These are phyloP conservation scores for Lagenaria siceraria DNA, from an alignment of 306 rosid species.

Conservation along the genomic window DNA sequence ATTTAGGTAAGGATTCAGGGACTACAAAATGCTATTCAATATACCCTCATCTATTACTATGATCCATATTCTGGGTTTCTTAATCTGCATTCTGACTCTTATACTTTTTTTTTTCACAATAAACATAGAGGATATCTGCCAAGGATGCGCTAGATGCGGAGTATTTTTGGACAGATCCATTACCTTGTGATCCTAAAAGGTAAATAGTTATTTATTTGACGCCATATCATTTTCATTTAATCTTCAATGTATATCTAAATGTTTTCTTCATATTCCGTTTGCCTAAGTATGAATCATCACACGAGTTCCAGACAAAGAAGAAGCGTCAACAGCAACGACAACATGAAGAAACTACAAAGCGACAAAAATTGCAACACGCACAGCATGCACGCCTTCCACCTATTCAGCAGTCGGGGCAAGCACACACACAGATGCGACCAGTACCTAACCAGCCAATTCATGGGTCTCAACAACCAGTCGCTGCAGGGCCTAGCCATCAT, in stretches of 20 bases:
- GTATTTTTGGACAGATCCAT: constrained; percentile 41
- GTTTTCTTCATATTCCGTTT: constrained; percentile 14
- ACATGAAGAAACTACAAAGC: constrained; percentile 34
- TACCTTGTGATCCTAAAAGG: constrained; percentile 44
- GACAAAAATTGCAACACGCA: constrained; percentile 39
- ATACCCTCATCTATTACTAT: background rate
- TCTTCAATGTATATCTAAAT: background rate
- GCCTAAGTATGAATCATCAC: constrained; percentile 36
- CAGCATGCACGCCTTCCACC: constrained; percentile 37
- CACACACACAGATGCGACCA: constrained; percentile 34
- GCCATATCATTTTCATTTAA: background rate
- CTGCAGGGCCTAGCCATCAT: constrained; percentile 33
- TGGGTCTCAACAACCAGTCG: constrained; percentile 26
- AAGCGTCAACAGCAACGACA: constrained; percentile 41
- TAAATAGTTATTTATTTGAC: background rate
- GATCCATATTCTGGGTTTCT: background rate
- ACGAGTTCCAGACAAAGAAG: constrained; percentile 42
- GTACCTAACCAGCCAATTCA: constrained; percentile 31
- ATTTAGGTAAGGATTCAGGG: background rate
- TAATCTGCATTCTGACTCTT: background rate
- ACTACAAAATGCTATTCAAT: background rate
- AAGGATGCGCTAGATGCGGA: constrained; percentile 43
- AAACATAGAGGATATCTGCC: constrained; percentile 31
- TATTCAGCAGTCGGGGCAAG: constrained; percentile 39
- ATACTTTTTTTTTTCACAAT: background rate